Evolutionary conservation across 495 filamentous ascomycete species (phyloP).

Genomic region (Umbilicaria muhlenbergii): DNA sequence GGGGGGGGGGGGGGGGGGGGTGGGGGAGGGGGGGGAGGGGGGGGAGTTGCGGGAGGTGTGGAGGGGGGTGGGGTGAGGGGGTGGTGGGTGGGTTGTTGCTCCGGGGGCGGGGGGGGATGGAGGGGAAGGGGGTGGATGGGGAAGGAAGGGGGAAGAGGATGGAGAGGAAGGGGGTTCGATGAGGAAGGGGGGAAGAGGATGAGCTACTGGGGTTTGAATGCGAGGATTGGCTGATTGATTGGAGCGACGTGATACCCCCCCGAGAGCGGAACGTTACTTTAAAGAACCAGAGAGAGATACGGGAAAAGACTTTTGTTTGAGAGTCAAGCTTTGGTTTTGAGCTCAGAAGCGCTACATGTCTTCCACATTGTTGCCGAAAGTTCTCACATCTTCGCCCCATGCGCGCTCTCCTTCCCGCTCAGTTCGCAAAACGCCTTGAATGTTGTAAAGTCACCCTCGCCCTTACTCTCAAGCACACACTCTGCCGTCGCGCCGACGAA

Average conservation of each 20-base stretch:
- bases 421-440: conserved; percentile 96
- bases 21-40: conserved; percentile 77
- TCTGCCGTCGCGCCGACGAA: conserved; percentile 90
- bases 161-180: not conserved
- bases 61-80: conserved; percentile 9
- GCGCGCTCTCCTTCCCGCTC: conserved; percentile 34
- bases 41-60: conserved; percentile 33
- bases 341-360: not conserved
- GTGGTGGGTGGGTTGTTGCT: conserved; percentile 20
- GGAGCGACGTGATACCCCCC: not conserved
- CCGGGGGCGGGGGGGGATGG: conserved; percentile 6
- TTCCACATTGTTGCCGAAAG: too few species aligned
- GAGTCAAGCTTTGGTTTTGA: not conserved
- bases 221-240: not conserved
- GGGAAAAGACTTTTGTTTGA: too few species aligned
- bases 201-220: not conserved
- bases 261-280: too few species aligned
- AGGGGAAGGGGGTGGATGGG: not conserved
- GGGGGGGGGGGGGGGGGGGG: conserved; percentile 62
- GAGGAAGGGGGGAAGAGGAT: not conserved
- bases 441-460: conserved; percentile 51
- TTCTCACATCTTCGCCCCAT: conserved; percentile 12
- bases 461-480: conserved; percentile 55
- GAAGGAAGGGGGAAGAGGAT: not conserved
- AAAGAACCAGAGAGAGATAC: too few species aligned